These are phyloP conservation scores for Fusarium verticillioides DNA, from an alignment of 2,329 filamentous ascomycete species.

Conservation along the genomic window DNA sequence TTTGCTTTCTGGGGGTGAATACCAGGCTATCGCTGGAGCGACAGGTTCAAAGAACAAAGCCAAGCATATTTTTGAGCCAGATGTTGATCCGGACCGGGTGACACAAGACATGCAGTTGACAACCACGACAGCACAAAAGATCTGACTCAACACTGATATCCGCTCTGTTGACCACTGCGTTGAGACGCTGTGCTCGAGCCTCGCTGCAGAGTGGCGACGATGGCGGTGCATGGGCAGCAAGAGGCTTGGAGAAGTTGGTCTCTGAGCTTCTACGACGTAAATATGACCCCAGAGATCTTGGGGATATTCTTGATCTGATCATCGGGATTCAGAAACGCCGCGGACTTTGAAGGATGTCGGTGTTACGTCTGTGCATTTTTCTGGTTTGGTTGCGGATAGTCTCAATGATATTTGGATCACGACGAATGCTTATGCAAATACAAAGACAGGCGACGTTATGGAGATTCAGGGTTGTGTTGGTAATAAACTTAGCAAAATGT, in stretches of 20 bases:
- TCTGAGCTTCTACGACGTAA: conserved; percentile 8
- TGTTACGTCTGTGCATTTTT: neutral
- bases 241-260: neutral
- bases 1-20: conserved; percentile 10
- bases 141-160: conserved; percentile 6
- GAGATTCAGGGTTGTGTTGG: no score
- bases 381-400: conserved; percentile 2
- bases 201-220: neutral
- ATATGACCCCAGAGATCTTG: neutral
- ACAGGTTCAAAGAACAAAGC: conserved; percentile 11
- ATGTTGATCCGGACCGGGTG: neutral
- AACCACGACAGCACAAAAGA: neutral
- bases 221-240: neutral
- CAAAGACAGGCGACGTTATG: no score
- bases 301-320: neutral
- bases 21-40: conserved; percentile 9
- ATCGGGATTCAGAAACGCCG: conserved; percentile 7
- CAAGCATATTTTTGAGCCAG: neutral
- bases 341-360: neutral
- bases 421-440: neutral
- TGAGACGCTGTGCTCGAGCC: conserved; percentile 5
- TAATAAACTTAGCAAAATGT: no score
- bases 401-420: conserved; percentile 18
- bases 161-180: conserved; percentile 4
- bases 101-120: conserved; percentile 7